A percentile compares a stretch with the other conserved stretches of the same genome.
Conservation (phyloP, 495 filamentous ascomycete genomes). For the Aspergillus funiculosus region DNA sequence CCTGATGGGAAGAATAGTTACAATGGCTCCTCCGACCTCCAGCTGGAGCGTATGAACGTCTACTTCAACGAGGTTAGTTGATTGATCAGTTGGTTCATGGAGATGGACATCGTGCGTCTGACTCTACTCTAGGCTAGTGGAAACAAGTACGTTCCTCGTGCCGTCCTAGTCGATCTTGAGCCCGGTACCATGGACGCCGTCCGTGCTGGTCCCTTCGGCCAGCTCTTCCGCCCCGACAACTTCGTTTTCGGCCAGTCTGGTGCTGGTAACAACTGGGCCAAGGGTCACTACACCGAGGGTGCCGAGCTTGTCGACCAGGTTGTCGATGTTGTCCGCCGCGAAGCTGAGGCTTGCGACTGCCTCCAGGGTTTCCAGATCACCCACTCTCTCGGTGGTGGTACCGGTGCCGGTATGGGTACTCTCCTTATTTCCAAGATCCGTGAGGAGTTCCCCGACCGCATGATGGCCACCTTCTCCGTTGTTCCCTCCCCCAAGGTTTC, state of each 20-base stretch:
- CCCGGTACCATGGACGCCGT: conserved; percentile 98
- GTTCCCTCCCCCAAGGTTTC: conserved; percentile 99
- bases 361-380: conserved; percentile 99
- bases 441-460: conserved; percentile 99
- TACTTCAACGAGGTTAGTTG: conserved; percentile 97
- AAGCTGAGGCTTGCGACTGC: conserved; percentile 99
- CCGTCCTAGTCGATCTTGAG: conserved; percentile 98
- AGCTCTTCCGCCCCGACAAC: conserved; percentile 99
- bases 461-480: conserved; percentile 99
- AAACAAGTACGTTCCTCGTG: conserved; percentile 99
- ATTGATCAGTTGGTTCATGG: background rate
- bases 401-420: conserved; percentile 99
- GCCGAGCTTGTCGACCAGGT: conserved; percentile 98
- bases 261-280: conserved; percentile 99
- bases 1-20: conserved; percentile 57
- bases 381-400: conserved; percentile 99
- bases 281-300: conserved; percentile 99
- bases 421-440: conserved; percentile 99
- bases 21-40: conserved; percentile 95
- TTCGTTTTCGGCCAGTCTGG: conserved; percentile 99
- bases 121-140: conserved; percentile 62
- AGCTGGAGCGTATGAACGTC: conserved; percentile 99
- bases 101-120: conserved; percentile 8
- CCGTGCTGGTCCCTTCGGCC: conserved; percentile 96
- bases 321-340: conserved; percentile 96